Percentiles rank a stretch among this genome's conserved stretches.
These are phyloP conservation scores for Candida broadrunensis DNA, from an alignment of 805 yeast genomes.

Conservation along the genomic window DNA sequence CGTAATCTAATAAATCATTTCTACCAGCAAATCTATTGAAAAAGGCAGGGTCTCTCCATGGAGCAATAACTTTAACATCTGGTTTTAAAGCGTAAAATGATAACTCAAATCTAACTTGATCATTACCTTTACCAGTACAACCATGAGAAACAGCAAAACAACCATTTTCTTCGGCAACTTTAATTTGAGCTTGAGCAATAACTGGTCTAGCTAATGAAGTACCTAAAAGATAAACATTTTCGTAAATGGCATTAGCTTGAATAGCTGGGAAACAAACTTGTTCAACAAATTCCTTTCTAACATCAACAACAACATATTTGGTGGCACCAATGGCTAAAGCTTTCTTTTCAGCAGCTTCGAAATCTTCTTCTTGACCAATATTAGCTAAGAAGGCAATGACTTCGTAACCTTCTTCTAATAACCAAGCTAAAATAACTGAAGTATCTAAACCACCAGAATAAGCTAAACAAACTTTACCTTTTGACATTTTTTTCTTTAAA, in stretches of 20 bases:
- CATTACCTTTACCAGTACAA: slow-evolving; percentile 99
- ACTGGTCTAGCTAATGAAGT: slow-evolving; percentile 99
- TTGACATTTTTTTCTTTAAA: slow-evolving; percentile 57
- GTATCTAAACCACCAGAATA: slow-evolving; percentile 99
- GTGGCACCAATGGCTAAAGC: slow-evolving; percentile 97
- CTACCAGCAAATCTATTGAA: slow-evolving; percentile 97
- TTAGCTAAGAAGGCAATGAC: slow-evolving; percentile 98
- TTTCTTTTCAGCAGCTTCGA: slow-evolving; percentile 93
- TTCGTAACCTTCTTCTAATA: slow-evolving; percentile 95
- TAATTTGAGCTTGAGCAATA: slow-evolving; percentile 96
- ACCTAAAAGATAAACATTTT: slow-evolving; percentile 94
- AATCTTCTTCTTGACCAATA: slow-evolving; percentile 99
- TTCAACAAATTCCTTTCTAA: slow-evolving; percentile 91
- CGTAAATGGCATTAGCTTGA: slow-evolving; percentile 96
- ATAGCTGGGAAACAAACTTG: slow-evolving; percentile 94
- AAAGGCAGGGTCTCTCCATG: slow-evolving; percentile 98
- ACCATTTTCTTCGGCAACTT: slow-evolving; percentile 95
- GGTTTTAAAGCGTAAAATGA: slow-evolving; percentile 98
- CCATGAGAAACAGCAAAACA: slow-evolving; percentile 99
- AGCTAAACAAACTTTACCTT: slow-evolving; percentile 98
- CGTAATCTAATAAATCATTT: slow-evolving; percentile 91
- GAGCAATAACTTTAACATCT: slow-evolving; percentile 94
- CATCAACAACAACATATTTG: slow-evolving; percentile 90
- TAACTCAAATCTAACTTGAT: slow-evolving; percentile 96
- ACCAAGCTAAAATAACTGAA: slow-evolving; percentile 97